Percentiles rank a stretch among this genome's conserved stretches.
phyloP scores from a whole-genome alignment of 768 basidiomycete genomes.

The Boletus subcaerulescens region DNA sequence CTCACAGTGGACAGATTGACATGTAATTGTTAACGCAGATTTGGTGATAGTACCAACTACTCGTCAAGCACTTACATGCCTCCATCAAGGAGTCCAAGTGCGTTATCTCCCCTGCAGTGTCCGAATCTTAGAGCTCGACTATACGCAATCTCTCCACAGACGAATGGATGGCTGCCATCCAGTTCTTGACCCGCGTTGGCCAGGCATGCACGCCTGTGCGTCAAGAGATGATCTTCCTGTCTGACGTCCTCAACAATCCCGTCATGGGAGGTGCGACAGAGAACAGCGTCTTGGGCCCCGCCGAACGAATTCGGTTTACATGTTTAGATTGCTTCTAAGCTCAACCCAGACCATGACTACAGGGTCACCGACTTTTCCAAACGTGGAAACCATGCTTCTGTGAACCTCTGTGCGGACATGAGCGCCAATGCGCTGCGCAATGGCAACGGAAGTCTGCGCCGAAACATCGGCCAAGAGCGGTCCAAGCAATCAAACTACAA shows the following conservation, averaged over 20 bases:
- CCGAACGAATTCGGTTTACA: no score
- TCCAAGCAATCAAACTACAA: no score
- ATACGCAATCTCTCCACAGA: slow-evolving; percentile 61
- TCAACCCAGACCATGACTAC: no score
- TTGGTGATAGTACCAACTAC: slow-evolving; percentile 43
- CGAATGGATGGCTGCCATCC: slow-evolving; percentile 80
- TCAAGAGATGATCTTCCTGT: slow-evolving; percentile 81
- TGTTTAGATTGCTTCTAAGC: no score
- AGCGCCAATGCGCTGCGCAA: slow-evolving; percentile 57
- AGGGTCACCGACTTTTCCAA: no score
- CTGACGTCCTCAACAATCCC: slow-evolving; percentile 71
- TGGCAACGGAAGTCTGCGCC: slow-evolving; percentile 46
- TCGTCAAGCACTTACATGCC: slow-evolving; percentile 69
- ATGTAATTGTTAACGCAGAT: no score
- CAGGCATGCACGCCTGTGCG: slow-evolving; percentile 68
- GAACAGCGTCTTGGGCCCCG: slow-evolving; percentile 75
- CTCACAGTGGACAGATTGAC: no score
- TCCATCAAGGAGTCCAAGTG: slow-evolving; percentile 70
- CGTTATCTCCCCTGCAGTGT: slow-evolving; percentile 7
- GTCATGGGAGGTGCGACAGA: slow-evolving; percentile 63
- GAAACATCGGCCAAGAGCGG: slow-evolving; percentile 54
- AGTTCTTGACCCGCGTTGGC: slow-evolving; percentile 75
- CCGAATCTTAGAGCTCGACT: not conserved
- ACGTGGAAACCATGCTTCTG: no score
- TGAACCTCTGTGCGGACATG: slow-evolving; percentile 49